These are phyloP conservation scores for Colletotrichum sp. DNA, from an alignment of 2,329 filamentous ascomycete genomes.

Conservation along the genomic window DNA sequence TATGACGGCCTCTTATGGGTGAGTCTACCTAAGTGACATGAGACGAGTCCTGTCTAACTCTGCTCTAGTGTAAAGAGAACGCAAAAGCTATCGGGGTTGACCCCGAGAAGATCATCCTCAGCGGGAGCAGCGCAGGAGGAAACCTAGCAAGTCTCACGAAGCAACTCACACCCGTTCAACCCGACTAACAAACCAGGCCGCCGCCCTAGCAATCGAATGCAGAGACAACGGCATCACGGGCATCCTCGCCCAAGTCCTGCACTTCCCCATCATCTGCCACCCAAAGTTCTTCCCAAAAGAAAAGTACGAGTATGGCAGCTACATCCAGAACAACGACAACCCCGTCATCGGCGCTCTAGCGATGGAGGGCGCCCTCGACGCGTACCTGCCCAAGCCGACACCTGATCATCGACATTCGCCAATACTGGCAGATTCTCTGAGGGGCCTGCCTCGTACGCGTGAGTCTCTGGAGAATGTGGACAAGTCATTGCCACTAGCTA, in stretches of 20 bases:
- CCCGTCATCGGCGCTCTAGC: slow-evolving; percentile 28
- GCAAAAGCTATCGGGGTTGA: slow-evolving; percentile 31
- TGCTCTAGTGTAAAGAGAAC: slow-evolving; percentile 31
- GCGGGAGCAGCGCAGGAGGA: slow-evolving; percentile 38
- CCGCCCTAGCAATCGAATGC: slow-evolving; percentile 30
- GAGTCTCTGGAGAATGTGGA: slow-evolving; percentile 14
- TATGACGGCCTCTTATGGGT: slow-evolving; percentile 42
- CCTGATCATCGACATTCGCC: slow-evolving; percentile 34
- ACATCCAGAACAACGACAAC: slow-evolving; percentile 34
- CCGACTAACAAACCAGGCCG: background rate
- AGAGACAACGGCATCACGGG: slow-evolving; percentile 34
- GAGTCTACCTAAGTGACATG: background rate
- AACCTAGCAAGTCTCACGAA: slow-evolving; percentile 30
- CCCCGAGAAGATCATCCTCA: slow-evolving; percentile 37
- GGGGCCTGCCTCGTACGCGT: slow-evolving; percentile 36
- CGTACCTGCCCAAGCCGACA: slow-evolving; percentile 31
- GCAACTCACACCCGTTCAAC: background rate
- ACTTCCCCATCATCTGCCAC: slow-evolving; percentile 38
- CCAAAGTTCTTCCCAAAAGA: slow-evolving; percentile 36
- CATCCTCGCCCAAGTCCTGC: slow-evolving; percentile 35
- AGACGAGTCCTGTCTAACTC: background rate
- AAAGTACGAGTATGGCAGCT: slow-evolving; percentile 39
- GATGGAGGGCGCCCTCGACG: slow-evolving; percentile 37
- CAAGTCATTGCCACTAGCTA: background rate
- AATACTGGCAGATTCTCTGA: slow-evolving; percentile 33